A percentile compares a stretch with the other conserved stretches of the same genome.
These are phyloP conservation scores for Chrysoporthe cubensis DNA, from an alignment of 2,329 filamentous ascomycete genomes.

Conservation along the genomic window DNA sequence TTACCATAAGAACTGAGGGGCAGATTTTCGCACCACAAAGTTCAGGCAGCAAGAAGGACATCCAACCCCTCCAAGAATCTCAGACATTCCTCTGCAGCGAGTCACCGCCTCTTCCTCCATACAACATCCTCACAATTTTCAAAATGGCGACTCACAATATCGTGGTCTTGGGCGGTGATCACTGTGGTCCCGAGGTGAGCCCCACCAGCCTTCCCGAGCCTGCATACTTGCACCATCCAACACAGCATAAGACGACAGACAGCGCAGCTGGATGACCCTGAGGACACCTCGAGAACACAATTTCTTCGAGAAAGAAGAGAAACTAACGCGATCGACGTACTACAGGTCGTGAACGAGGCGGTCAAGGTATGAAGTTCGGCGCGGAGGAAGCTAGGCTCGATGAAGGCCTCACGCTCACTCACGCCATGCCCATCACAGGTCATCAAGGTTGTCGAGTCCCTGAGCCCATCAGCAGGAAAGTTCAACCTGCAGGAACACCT, in stretches of 20 bases:
- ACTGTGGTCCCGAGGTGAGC: slow-evolving; percentile 82
- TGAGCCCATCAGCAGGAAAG: slow-evolving; percentile 68
- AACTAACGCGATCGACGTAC: slow-evolving; percentile 28
- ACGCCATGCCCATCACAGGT: slow-evolving; percentile 42
- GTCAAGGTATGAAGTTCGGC: slow-evolving; percentile 67
- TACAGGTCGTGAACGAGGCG: slow-evolving; percentile 78
- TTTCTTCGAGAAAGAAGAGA: slow-evolving; percentile 12
- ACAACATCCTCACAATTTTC: neutral
- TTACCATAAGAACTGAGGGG: slow-evolving; percentile 19
- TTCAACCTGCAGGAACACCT: slow-evolving; percentile 92
- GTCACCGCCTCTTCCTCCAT: neutral
- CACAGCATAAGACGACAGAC: too few relatives aligned
- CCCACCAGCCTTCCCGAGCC: neutral
- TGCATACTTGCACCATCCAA: neutral
- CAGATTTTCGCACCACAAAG: slow-evolving; percentile 18
- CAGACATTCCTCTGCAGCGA: neutral
- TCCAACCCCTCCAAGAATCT: neutral
- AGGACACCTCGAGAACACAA: neutral
- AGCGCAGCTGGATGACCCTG: neutral
- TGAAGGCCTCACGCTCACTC: neutral
- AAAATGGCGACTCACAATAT: slow-evolving; percentile 74
- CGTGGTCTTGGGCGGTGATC: slow-evolving; percentile 82
- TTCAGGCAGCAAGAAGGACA: slow-evolving; percentile 5
- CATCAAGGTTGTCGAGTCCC: slow-evolving; percentile 76
- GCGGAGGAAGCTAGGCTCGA: slow-evolving; percentile 1